A percentile compares a stretch with the other conserved stretches of the same genome.
Conservation (phyloP, 2,329 filamentous ascomycete genomes). For the Epichloe scottii region DNA sequence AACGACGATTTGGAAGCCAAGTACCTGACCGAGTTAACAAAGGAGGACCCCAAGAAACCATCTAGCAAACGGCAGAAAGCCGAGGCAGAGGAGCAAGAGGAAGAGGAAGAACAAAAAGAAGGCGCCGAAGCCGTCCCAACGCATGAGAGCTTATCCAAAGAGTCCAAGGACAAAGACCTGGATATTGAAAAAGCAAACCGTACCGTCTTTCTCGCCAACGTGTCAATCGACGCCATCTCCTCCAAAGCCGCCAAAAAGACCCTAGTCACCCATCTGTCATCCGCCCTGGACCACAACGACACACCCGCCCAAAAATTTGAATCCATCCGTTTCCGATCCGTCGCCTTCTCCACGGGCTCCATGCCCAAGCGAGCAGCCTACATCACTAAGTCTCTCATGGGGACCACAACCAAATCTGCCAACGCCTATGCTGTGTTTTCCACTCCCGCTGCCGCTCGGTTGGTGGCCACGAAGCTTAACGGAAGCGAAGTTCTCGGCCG, state of each 20-base stretch:
- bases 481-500: constrained; percentile 73
- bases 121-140: constrained; percentile 33
- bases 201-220: constrained; percentile 88
- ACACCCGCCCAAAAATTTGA: constrained; percentile 60
- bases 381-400: constrained; percentile 82
- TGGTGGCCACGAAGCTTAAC: constrained; percentile 67
- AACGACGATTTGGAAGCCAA: constrained; percentile 58
- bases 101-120: constrained; percentile 24
- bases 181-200: constrained; percentile 63
- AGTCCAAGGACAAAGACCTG: constrained; percentile 58
- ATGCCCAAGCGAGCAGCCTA: constrained; percentile 92
- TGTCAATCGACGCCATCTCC: constrained; percentile 70
- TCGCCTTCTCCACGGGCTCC: constrained; percentile 63
- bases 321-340: constrained; percentile 87
- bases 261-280: constrained; percentile 64
- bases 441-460: constrained; percentile 59
- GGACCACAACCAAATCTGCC: constrained; percentile 79
- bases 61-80: constrained; percentile 41
- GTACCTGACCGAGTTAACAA: constrained; percentile 54
- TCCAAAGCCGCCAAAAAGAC: constrained; percentile 71
- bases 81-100: constrained; percentile 10
- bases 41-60: constrained; percentile 45
- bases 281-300: constrained; percentile 48
- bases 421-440: constrained; percentile 92
- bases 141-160: constrained; percentile 44